phyloP scores from a whole-genome alignment of 2,329 filamentous ascomycete genomes.

The Metarhizium humberi region DNA sequence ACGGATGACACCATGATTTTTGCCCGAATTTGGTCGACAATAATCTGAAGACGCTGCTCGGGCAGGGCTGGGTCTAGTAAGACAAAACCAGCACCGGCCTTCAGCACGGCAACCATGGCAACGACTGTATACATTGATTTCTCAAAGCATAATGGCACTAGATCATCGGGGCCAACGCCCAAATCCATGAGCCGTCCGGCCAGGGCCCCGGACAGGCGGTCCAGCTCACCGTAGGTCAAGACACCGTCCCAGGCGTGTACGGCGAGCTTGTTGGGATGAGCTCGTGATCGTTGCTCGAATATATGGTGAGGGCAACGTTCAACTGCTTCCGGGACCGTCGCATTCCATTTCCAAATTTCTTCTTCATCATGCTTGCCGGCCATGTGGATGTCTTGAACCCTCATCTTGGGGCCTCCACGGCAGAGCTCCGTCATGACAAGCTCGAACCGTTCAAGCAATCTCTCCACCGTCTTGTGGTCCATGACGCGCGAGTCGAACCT shows the following conservation, averaged over 20 bases:
- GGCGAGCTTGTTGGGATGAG: not conserved
- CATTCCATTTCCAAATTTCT: conserved; percentile 11
- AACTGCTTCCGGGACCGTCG: conserved; percentile 1
- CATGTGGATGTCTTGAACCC: no score
- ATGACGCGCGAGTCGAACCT: no score
- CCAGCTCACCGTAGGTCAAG: not conserved
- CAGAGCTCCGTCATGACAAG: no score
- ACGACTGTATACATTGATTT: conserved; percentile 19
- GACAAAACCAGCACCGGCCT: conserved; percentile 10
- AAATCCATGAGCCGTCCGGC: not conserved
- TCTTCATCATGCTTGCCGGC: not conserved
- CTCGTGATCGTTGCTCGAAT: conserved; percentile 1
- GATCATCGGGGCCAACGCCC: not conserved
- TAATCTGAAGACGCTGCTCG: not conserved
- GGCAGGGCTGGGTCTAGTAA: conserved; percentile 8
- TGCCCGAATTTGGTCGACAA: not conserved
- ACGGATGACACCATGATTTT: not conserved
- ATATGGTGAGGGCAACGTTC: conserved; percentile 13
- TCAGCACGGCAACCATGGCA: conserved; percentile 10
- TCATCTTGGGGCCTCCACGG: no score
- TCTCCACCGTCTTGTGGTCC: no score
- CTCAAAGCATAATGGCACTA: conserved; percentile 1
- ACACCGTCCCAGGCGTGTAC: not conserved
- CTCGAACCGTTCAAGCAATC: no score
- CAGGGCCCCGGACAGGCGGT: not conserved